phyloP scores from a whole-genome alignment of 257 asterid genomes.

The Lithospermum erythrorhizon region DNA sequence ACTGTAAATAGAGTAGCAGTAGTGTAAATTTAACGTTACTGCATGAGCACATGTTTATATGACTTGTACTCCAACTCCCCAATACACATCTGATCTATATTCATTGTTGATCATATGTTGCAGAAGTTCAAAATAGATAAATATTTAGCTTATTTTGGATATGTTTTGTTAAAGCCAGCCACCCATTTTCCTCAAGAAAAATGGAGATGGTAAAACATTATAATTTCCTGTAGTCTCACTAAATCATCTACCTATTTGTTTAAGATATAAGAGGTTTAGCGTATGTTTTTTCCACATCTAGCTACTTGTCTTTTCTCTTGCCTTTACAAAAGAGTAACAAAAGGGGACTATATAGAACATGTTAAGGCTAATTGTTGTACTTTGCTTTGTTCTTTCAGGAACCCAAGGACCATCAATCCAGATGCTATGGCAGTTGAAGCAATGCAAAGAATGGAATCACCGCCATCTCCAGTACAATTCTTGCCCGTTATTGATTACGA shows the following conservation, averaged over 20 bases:
- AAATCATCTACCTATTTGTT: neutral
- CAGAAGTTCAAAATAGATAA: too few species aligned
- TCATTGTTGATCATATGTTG: too few species aligned
- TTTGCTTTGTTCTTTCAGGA: neutral
- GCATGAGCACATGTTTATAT: too few species aligned
- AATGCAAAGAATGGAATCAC: conserved; percentile 91
- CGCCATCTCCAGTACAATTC: conserved; percentile 91
- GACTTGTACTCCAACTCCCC: too few species aligned
- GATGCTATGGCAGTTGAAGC: conserved; percentile 75
- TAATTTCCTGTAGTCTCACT: neutral
- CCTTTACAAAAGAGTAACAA: neutral
- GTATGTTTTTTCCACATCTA: too few species aligned
- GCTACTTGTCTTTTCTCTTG: neutral
- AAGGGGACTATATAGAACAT: neutral
- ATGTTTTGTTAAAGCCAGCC: too few species aligned
- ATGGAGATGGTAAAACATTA: neutral
- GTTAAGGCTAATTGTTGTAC: neutral
- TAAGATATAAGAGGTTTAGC: too few species aligned
- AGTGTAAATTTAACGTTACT: too few species aligned
- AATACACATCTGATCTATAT: too few species aligned
- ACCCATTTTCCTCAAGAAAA: too few species aligned
- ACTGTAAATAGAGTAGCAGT: too few species aligned
- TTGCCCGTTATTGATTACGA: conserved; percentile 64
- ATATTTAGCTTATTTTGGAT: too few species aligned
- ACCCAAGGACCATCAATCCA: neutral